Evolutionary conservation across 1,139 yeast genomes (phyloP), one percentile per base, ranked within the genome.

Genomic region (Suhomyces panamericanus): DNA sequence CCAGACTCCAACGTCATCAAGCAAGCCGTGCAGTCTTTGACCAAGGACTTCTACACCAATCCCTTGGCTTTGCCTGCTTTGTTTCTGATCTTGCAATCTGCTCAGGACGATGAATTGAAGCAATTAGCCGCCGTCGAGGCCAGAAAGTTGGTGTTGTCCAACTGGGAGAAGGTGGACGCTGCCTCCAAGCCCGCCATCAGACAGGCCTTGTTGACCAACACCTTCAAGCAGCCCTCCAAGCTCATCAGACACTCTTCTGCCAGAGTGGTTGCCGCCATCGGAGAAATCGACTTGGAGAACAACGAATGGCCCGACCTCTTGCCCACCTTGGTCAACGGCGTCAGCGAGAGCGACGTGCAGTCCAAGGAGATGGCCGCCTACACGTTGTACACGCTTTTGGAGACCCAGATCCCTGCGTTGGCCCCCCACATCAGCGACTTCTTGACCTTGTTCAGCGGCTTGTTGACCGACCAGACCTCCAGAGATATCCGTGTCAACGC

Each of bases 71-170:
- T 93, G 48, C 95, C 96, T 26, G 84, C 96, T 9, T 75, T 91
- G 62, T 73, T 93, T 56, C 95, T 87, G 60, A 80, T 93, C 53
- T 77, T 89, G 61, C 93, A 87, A 66, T 75, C 76, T 54, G 80
- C 83, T 52, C 70, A 73, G 34, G 81, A 80, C 54, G 81, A 76
- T 49, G 81, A 83, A 56, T 65, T 87, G 55, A 80, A 78, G 62
- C 96, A 90, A 67, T 76, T 93, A 53, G 96, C 98, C 14, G 96
- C 97, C 50, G 96, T 93, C 49, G 99, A 93, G 69, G 91, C 91
- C 36, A 83, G 96, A 70, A 93, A 95, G 67, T 79, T 87, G 61
- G 82, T 89, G 41, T 60, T 77, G 43, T 74, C 77, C 53, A 83
- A 82, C 60, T 93, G 99, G 99, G 80, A 74, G 33, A 54, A 63